phyloP scores from a whole-genome alignment of 2,329 filamentous ascomycete species.

The Botryotinia narcissicola region DNA sequence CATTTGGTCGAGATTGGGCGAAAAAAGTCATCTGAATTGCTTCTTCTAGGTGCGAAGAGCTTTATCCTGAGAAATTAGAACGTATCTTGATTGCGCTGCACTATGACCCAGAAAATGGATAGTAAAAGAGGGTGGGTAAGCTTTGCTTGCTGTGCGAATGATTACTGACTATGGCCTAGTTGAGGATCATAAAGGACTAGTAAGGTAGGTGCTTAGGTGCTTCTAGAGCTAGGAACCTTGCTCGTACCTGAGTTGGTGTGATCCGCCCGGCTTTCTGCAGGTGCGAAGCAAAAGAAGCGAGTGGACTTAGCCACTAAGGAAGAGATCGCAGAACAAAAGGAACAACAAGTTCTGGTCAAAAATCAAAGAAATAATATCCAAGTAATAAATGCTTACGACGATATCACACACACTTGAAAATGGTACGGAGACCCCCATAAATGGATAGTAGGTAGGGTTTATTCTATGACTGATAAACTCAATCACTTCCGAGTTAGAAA shows the following conservation, averaged over 20 bases:
- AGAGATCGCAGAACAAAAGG: slow-evolving; percentile 11
- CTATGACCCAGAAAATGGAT: slow-evolving; percentile 1
- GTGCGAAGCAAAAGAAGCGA: slow-evolving; percentile 8
- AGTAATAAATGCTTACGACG: background rate
- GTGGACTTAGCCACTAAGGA: slow-evolving; percentile 8
- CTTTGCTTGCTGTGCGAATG: slow-evolving; percentile 1
- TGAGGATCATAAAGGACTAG: background rate
- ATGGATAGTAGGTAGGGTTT: background rate
- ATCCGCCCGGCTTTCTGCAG: slow-evolving; percentile 26
- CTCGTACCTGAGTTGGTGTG: slow-evolving; percentile 30
- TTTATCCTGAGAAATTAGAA: background rate
- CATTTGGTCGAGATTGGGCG: slow-evolving; percentile 3
- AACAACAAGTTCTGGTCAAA: slow-evolving; percentile 16
- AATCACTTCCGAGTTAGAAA: background rate
- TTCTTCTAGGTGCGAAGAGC: slow-evolving; percentile 4
- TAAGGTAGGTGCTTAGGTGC: background rate
- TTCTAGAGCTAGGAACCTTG: slow-evolving; percentile 23
- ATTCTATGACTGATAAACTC: background rate
- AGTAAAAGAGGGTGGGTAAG: slow-evolving; percentile 3
- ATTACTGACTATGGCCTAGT: background rate
- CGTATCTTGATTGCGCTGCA: slow-evolving; percentile 3
- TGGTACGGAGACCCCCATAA: background rate
- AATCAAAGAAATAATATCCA: background rate
- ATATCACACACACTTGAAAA: background rate
- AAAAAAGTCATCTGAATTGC: slow-evolving; percentile 15